Evolutionary conservation across 179 eudicot genomes (phyloP).

Genomic region (Heliamphora ciliata): DNA sequence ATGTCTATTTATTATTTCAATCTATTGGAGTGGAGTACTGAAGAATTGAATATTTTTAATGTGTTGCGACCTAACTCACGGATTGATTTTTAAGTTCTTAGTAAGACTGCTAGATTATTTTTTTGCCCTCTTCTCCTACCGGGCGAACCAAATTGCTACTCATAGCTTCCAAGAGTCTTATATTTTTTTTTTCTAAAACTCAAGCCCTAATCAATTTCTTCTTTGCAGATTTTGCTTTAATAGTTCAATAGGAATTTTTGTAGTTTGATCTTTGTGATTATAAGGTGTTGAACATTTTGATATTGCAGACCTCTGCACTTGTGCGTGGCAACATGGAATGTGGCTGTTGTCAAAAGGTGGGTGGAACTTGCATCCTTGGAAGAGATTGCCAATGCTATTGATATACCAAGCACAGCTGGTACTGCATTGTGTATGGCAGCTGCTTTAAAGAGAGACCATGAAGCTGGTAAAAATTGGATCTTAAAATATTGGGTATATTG

Average conservation of each 20-base stretch:
- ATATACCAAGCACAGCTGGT: conserved; percentile 68
- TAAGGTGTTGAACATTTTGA: conserved; percentile 8
- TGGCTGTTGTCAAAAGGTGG: conserved; percentile 86
- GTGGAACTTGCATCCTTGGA: conserved; percentile 69
- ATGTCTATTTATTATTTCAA: background rate
- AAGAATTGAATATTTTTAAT: background rate
- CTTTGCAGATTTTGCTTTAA: background rate
- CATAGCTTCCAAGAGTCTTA: background rate
- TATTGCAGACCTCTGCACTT: conserved; percentile 83
- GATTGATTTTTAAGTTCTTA: background rate
- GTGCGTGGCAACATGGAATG: conserved; percentile 79
- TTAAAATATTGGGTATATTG: background rate
- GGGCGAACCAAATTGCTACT: background rate
- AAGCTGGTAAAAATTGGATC: conserved; percentile 47
- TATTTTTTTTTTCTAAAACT: no score
- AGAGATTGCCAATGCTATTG: conserved; percentile 73
- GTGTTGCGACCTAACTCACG: background rate
- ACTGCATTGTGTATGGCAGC: conserved; percentile 97
- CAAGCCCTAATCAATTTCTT: background rate
- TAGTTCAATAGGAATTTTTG: background rate
- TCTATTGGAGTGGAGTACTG: background rate
- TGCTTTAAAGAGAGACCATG: conserved; percentile 85
- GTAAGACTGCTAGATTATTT: conserved; percentile 1
- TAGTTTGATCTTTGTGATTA: background rate
- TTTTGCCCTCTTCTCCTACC: background rate